Conservation (phyloP, 208 protist species). For the Phytomonas francai region DNA sequence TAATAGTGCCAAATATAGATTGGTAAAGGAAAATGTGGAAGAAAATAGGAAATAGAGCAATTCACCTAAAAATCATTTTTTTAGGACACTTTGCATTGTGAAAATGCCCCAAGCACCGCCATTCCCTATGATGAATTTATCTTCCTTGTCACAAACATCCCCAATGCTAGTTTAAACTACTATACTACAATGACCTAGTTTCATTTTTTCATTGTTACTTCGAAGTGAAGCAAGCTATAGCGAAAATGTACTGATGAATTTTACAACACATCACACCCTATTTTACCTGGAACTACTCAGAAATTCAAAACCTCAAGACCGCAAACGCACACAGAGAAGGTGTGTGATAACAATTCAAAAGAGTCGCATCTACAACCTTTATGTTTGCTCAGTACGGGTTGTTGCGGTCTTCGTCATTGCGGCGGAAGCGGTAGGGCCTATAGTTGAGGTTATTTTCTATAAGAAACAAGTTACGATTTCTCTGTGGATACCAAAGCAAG, state of each 20-base stretch:
- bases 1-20: neutral
- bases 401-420: constrained; percentile 85
- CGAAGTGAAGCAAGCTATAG: neutral
- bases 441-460: constrained; percentile 91
- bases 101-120: neutral
- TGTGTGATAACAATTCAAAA: constrained; percentile 1
- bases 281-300: neutral
- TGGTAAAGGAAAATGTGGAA: neutral
- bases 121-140: neutral
- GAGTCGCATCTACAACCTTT: neutral
- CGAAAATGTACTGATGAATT: neutral
- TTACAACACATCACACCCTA: neutral
- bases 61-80: neutral
- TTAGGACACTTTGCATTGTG: neutral
- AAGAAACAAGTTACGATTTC: constrained; percentile 83
- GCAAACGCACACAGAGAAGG: constrained; percentile 3
- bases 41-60: neutral
- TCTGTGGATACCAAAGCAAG: constrained; percentile 76
- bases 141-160: neutral
- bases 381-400: constrained; percentile 74
- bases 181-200: neutral
- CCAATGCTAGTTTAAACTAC: neutral
- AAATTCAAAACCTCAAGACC: constrained; percentile 1
- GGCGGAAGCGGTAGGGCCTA: constrained; percentile 80
- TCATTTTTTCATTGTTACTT: neutral